Percentiles rank a stretch among this genome's conserved stretches.
These are phyloP conservation scores for Mikania micrantha DNA, from an alignment of 129 eudicot genomes.

Conservation along the genomic window DNA sequence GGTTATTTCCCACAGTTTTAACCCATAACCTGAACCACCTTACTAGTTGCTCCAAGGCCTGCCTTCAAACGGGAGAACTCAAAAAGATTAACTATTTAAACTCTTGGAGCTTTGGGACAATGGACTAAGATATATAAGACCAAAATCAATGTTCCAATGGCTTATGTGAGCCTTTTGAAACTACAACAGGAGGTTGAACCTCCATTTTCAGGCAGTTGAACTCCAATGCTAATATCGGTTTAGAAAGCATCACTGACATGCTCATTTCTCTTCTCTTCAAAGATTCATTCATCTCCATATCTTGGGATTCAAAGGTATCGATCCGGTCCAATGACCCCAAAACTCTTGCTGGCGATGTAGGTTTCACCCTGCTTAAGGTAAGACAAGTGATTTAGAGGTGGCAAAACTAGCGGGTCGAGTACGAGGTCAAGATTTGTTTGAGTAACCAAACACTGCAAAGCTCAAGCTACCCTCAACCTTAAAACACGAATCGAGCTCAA, in stretches of 20 bases:
- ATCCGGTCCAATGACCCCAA: conserved; percentile 24
- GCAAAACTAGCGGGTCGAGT: neutral
- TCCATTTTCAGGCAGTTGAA: conserved; percentile 62
- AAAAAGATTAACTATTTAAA: too few relatives aligned
- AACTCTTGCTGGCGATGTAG: conserved; percentile 47
- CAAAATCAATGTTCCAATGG: conserved; percentile 2
- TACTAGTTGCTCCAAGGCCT: too few relatives aligned
- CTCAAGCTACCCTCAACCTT: too few relatives aligned
- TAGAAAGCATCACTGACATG: conserved; percentile 67
- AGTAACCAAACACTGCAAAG: too few relatives aligned
- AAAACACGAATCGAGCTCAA: too few relatives aligned
- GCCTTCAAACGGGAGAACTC: too few relatives aligned
- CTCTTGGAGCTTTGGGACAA: too few relatives aligned
- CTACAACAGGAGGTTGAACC: conserved; percentile 63
- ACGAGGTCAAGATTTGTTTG: neutral
- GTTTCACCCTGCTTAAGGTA: conserved; percentile 50
- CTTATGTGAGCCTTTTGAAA: conserved; percentile 18
- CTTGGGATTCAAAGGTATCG: conserved; percentile 9
- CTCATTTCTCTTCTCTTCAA: conserved; percentile 37
- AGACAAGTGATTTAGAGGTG: neutral
- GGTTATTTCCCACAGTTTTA: too few relatives aligned
- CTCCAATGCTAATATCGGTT: conserved; percentile 75
- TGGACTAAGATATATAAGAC: too few relatives aligned
- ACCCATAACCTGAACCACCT: too few relatives aligned
- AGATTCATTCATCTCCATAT: conserved; percentile 13